These are phyloP conservation scores for Thermomyces lanuginosus DNA, from an alignment of 2,329 filamentous ascomycete species.

Conservation along the genomic window DNA sequence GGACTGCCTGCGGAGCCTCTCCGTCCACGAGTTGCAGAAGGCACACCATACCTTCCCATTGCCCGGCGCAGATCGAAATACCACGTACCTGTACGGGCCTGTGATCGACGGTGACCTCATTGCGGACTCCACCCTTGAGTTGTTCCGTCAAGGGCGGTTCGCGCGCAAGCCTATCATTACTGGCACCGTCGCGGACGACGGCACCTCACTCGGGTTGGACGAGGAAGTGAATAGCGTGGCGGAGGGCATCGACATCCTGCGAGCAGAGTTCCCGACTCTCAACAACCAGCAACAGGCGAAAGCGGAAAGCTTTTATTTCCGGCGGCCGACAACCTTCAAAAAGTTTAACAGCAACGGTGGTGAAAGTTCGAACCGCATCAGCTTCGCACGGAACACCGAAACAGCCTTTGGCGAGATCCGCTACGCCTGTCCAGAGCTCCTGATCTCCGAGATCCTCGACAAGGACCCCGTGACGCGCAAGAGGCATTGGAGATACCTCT, in stretches of 20 bases:
- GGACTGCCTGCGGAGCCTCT: constrained; percentile 33
- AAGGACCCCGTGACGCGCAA: constrained; percentile 9
- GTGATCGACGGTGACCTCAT: constrained; percentile 37
- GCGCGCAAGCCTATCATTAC: constrained; percentile 39
- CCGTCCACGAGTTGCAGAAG: constrained; percentile 28
- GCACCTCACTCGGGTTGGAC: constrained; percentile 45
- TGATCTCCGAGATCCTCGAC: constrained; percentile 32
- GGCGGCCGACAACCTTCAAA: constrained; percentile 22
- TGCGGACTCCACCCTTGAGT: constrained; percentile 32
- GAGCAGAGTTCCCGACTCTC: constrained; percentile 42
- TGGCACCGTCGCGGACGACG: constrained; percentile 48
- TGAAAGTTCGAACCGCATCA: constrained; percentile 37
- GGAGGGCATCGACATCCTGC: constrained; percentile 40
- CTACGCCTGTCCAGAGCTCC: constrained; percentile 48
- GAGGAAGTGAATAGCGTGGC: too few species aligned
- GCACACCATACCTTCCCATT: constrained; percentile 32
- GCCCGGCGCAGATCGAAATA: constrained; percentile 26
- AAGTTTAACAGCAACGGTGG: constrained; percentile 32
- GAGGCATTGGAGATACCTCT: constrained; percentile 50
- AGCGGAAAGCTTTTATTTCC: constrained; percentile 43
- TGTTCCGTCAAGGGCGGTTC: constrained; percentile 35
- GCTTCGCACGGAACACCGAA: too few species aligned
- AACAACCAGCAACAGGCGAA: constrained; percentile 33
- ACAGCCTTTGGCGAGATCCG: constrained; percentile 50
- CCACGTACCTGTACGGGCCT: constrained; percentile 37